Base-by-base conservation (phyloP, 768 basidiomycete genomes). In the Crepidotus variabilis region DNA sequence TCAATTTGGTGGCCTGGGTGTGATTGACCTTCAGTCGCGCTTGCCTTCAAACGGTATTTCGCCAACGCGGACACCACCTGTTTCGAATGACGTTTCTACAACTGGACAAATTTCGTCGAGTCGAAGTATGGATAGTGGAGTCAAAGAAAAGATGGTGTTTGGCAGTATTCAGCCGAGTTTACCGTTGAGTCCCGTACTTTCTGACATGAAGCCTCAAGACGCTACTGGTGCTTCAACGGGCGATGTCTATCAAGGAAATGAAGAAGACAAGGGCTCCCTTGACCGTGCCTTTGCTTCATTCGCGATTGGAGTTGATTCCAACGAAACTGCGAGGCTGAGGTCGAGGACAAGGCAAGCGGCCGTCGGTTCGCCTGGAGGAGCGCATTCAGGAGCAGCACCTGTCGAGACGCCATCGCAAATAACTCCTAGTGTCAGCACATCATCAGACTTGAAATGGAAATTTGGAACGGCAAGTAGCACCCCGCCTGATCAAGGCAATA, bases 81-180 rank as follows among this genome's bases (percentile, higher is more conserved):
- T n/a, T n/a, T n/a, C n/a, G n/a, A n/a, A n/a, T n/a, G n/a, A n/a
- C n/a, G n/a, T n/a, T n/a, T n/a, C n/a, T n/a, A n/a, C n/a, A n/a
- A 56, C 35, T 50, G 24, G 39, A 34, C 18, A 18, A n/a, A 39
- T 51, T 7, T 6, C 10, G 16, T 36, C 14, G 8, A 47, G 20
- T 1, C 47, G 7, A 45, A 51, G 35, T n/a, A n/a, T n/a, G n/a
- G n/a, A n/a, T n/a, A n/a, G n/a, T n/a, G n/a, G n/a, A n/a, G n/a
- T n/a, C n/a, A n/a, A n/a, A n/a, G 57, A 67, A 59, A 68, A 70
- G 51, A 74, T 85, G 39, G 71, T 81, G 5, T 85, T 85, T 63
- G 84, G 84, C 6, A 82, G 77, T 52, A 81, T 83, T 54, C 69
- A 43, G 5, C 32, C 33, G 7, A 20, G 48, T n/a, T n/a, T n/a